Evolutionary conservation across 73 alveolate species (phyloP).

Genomic region (Paraurostyla sp.): DNA sequence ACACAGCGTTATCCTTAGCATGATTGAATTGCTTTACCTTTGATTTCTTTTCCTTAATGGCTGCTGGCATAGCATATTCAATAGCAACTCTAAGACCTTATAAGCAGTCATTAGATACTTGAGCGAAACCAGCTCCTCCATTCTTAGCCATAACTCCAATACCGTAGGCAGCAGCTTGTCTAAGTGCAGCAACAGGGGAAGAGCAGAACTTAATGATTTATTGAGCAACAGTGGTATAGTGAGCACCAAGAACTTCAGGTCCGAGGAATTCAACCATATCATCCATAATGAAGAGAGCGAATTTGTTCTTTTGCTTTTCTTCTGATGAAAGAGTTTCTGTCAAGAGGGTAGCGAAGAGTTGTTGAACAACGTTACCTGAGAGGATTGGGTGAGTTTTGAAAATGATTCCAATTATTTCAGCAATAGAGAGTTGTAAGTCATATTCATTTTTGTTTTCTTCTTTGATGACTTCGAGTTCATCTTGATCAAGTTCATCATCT

Average conservation of each 20-base stretch:
- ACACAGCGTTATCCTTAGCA: slow-evolving; percentile 91
- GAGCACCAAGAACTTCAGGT: slow-evolving; percentile 78
- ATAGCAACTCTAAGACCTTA: slow-evolving; percentile 71
- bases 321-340: slow-evolving; percentile 47
- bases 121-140: slow-evolving; percentile 65
- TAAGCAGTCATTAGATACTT: slow-evolving; percentile 61
- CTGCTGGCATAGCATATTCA: slow-evolving; percentile 42
- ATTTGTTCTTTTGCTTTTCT: slow-evolving; percentile 77
- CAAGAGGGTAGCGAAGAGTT: slow-evolving; percentile 47
- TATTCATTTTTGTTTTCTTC: slow-evolving; percentile 87
- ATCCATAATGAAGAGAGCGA: slow-evolving; percentile 95
- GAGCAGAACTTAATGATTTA: slow-evolving; percentile 80
- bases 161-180: slow-evolving; percentile 98
- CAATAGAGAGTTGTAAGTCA: slow-evolving; percentile 81
- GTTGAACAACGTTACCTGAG: slow-evolving; percentile 46
- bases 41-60: slow-evolving; percentile 58
- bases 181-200: slow-evolving; percentile 81
- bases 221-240: slow-evolving; percentile 74
- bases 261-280: slow-evolving; percentile 98
- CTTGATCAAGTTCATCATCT: slow-evolving; percentile 85
- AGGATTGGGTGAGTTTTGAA: slow-evolving; percentile 88
- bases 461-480: slow-evolving; percentile 74
- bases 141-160: slow-evolving; percentile 89
- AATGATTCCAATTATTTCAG: slow-evolving; percentile 88
- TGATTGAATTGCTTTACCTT: slow-evolving; percentile 78